Percentiles rank a stretch among this genome's conserved stretches.
These are phyloP conservation scores for Fusarium sp. DNA, from an alignment of 2,329 filamentous ascomycete genomes.

Conservation along the genomic window DNA sequence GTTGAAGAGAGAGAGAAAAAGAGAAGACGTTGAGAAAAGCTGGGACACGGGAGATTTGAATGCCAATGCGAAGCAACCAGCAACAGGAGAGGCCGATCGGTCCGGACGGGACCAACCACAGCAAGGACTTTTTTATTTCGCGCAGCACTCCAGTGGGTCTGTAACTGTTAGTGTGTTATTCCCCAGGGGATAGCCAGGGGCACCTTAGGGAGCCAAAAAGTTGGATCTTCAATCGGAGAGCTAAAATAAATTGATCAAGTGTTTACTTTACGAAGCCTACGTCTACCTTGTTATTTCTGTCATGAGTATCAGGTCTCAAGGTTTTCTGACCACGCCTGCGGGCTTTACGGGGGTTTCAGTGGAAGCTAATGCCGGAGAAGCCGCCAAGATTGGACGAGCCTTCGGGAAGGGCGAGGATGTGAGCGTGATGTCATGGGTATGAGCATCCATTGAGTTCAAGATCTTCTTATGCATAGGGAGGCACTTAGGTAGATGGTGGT, in stretches of 20 bases:
- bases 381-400: constrained; percentile 15
- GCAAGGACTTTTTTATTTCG: constrained; percentile 35
- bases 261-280: accelerated
- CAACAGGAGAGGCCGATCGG: constrained; percentile 28
- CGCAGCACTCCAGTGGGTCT: constrained; percentile 17
- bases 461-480: not conserved
- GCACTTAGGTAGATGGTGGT: not conserved
- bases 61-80: constrained; percentile 13
- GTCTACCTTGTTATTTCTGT: not conserved
- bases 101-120: constrained; percentile 37
- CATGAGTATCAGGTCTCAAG: not conserved
- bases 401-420: not conserved
- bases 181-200: constrained; percentile 27
- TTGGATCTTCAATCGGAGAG: too few species aligned
- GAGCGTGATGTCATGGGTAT: constrained; percentile 14
- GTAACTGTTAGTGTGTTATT: constrained; percentile 12
- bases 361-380: constrained; percentile 15
- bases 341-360: constrained; percentile 24
- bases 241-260: not conserved
- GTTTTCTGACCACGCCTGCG: not conserved
- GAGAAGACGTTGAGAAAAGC: constrained; percentile 1
- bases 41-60: constrained; percentile 18
- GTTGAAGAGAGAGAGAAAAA: not conserved
- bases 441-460: not conserved
- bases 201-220: not conserved